Evolutionary conservation across 345 rosid genomes (phyloP).

Genomic region (Excoecaria agallocha): DNA sequence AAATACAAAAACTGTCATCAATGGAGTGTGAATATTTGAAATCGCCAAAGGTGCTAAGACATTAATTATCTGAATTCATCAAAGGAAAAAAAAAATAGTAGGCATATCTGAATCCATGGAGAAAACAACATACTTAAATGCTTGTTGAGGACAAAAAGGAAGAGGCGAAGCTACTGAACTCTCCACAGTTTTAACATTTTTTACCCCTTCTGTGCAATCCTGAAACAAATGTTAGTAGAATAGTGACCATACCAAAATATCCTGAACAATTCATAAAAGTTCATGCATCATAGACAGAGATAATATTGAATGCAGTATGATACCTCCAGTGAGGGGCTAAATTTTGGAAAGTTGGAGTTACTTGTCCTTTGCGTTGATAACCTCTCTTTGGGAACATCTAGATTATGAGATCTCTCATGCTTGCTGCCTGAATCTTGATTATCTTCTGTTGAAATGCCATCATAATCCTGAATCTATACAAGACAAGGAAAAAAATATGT

Average conservation of each 20-base stretch:
- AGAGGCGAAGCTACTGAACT: slow-evolving; percentile 62
- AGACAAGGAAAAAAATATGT: not conserved
- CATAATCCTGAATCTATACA: slow-evolving; percentile 63
- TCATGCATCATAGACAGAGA: not conserved
- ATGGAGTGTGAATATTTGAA: not conserved
- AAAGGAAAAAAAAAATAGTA: too few species aligned
- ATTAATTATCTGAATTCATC: too few species aligned
- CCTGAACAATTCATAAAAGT: not conserved
- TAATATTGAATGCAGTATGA: not conserved
- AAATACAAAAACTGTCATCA: not conserved
- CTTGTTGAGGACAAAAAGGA: slow-evolving; percentile 77
- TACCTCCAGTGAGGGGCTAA: not conserved
- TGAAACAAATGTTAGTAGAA: slow-evolving; percentile 35
- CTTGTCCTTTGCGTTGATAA: slow-evolving; percentile 22
- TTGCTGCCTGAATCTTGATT: not conserved
- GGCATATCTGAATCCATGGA: not conserved
- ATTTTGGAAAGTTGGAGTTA: not conserved
- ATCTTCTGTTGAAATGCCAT: slow-evolving; percentile 52
- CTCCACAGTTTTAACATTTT: slow-evolving; percentile 46
- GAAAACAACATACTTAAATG: slow-evolving; percentile 49
- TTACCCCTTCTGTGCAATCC: slow-evolving; percentile 37
- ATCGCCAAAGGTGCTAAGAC: not conserved
- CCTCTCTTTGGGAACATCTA: slow-evolving; percentile 33
- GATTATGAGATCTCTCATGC: not conserved
- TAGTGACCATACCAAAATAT: not conserved